phyloP scores from a whole-genome alignment of 345 rosid species.

The Alliaria petiolata region DNA sequence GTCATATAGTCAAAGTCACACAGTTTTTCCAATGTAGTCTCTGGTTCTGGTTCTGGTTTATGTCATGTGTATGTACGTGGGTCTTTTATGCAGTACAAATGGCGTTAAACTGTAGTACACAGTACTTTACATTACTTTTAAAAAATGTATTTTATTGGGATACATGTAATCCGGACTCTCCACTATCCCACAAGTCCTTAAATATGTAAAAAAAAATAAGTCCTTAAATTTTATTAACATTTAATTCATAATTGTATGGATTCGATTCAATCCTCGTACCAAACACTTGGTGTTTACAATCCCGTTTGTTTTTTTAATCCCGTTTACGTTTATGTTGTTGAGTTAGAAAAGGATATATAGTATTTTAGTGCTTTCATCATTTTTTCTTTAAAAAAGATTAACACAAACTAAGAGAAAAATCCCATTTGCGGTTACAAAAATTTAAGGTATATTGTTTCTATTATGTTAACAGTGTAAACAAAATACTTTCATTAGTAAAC shows the following conservation, averaged over 20 bases:
- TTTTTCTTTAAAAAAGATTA: neutral
- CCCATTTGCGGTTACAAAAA: too few species aligned
- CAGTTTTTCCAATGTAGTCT: neutral
- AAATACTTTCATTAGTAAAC: too few species aligned
- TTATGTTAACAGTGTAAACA: neutral
- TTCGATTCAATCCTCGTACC: too few species aligned
- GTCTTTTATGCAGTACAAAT: conserved; percentile 26
- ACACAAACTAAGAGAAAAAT: too few species aligned
- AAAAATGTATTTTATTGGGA: too few species aligned
- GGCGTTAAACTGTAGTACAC: conserved; percentile 30
- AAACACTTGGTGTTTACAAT: too few species aligned
- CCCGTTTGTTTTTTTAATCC: too few species aligned
- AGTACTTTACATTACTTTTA: too few species aligned
- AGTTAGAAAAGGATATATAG: too few species aligned
- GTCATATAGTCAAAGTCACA: neutral
- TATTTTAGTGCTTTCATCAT: neutral
- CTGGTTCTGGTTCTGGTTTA: neutral
- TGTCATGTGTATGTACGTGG: neutral
- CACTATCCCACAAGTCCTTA: neutral
- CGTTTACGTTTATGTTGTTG: too few species aligned
- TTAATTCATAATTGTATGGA: neutral
- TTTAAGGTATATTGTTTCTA: too few species aligned
- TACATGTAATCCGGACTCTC: neutral
- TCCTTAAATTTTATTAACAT: neutral
- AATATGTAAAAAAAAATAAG: too few species aligned